phyloP scores from a whole-genome alignment of 768 basidiomycete genomes.

The Leucocoprinus leucothites region DNA sequence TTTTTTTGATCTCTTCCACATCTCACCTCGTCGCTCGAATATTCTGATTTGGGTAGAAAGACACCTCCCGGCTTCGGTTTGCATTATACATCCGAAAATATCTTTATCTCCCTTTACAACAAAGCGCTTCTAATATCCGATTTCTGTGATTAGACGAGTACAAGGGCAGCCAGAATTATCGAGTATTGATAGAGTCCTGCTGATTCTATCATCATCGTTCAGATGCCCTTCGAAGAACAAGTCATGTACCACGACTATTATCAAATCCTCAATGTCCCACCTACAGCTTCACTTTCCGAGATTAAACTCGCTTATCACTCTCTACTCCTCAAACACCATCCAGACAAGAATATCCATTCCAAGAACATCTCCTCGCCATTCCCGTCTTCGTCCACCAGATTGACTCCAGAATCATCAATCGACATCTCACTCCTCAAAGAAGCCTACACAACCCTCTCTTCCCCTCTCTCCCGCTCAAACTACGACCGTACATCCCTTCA shows the following conservation, averaged over 20 bases:
- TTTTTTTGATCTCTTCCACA: too few species aligned
- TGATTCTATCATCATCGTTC: not conserved
- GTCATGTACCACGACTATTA: constrained; percentile 68
- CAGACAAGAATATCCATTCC: constrained; percentile 33
- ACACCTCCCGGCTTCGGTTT: too few species aligned
- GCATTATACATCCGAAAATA: too few species aligned
- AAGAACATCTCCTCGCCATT: not conserved
- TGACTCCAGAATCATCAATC: constrained; percentile 11
- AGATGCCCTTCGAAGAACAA: too few species aligned
- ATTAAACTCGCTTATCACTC: constrained; percentile 72
- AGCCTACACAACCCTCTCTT: constrained; percentile 63
- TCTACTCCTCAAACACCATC: constrained; percentile 61
- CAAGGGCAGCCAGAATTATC: too few species aligned
- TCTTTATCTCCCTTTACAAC: too few species aligned
- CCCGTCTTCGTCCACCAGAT: not conserved
- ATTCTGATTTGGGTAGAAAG: too few species aligned
- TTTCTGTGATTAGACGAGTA: too few species aligned
- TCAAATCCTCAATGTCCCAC: constrained; percentile 48
- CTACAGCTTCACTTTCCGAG: constrained; percentile 45
- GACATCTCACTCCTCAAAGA: constrained; percentile 63
- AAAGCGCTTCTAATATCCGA: not conserved
- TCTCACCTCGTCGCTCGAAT: too few species aligned
- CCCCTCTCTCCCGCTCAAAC: constrained; percentile 39
- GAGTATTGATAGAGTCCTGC: too few species aligned
- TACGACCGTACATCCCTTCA: constrained; percentile 41